Conservation (phyloP, 2,329 filamentous ascomycete species). For the Phyllosticta paracitricarpa region DNA sequence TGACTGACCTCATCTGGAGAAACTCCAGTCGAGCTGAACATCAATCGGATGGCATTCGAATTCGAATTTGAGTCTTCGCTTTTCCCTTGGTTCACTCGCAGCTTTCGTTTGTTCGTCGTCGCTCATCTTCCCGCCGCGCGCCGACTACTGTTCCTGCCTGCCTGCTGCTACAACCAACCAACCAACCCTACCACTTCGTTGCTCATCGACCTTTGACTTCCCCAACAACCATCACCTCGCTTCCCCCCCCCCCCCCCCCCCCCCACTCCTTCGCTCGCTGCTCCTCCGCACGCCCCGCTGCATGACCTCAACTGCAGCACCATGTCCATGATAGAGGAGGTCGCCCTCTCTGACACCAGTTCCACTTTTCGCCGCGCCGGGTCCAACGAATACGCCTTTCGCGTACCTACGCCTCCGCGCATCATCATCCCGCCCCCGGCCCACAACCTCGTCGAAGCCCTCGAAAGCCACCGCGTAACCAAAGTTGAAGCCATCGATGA, state of each 20-base stretch:
- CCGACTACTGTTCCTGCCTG: not conserved
- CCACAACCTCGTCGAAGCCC: conserved; percentile 1
- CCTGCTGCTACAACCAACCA: not conserved
- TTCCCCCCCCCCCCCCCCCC: not conserved
- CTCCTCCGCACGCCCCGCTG: not conserved
- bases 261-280: not conserved
- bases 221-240: not conserved
- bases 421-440: conserved; percentile 39
- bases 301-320: not conserved
- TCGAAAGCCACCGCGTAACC: not conserved
- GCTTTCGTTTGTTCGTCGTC: too few species aligned
- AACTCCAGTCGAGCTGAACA: too few species aligned
- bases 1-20: not conserved
- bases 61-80: too few species aligned
- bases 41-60: too few species aligned
- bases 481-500: conserved; percentile 3
- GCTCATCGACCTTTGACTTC: not conserved
- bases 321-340: conserved; percentile 16
- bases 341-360: conserved; percentile 21
- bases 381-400: conserved; percentile 33
- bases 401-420: conserved; percentile 38
- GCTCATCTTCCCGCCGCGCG: not conserved
- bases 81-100: too few species aligned
- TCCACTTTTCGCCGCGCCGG: conserved; percentile 17
- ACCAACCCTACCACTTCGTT: not conserved